phyloP scores from a whole-genome alignment of 106 monocot species.

The Acorus calamus region DNA sequence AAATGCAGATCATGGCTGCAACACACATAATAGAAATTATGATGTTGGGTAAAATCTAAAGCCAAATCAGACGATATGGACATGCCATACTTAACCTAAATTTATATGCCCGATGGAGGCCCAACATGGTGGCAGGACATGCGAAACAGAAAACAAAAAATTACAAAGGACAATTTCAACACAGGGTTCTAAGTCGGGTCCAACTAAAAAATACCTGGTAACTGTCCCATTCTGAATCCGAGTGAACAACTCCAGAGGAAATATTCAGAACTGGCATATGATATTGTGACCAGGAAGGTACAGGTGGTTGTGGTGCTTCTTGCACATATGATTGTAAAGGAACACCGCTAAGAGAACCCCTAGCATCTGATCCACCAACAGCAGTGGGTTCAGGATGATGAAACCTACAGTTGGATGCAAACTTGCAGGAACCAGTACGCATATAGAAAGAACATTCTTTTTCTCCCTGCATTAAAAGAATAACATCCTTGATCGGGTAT shows the following conservation, averaged over 20 bases:
- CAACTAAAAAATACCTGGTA: slow-evolving; percentile 25
- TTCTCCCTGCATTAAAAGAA: slow-evolving; percentile 25
- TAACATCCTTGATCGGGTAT: background rate
- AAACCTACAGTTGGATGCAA: slow-evolving; percentile 34
- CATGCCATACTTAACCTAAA: too few relatives aligned
- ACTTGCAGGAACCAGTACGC: slow-evolving; percentile 48
- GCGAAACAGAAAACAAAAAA: too few relatives aligned
- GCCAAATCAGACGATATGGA: too few relatives aligned
- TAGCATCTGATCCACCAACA: slow-evolving; percentile 5
- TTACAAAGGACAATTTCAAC: too few relatives aligned
- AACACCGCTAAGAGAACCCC: slow-evolving; percentile 2
- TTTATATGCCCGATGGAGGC: too few relatives aligned
- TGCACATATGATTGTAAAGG: background rate
- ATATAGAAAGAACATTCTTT: slow-evolving; percentile 44
- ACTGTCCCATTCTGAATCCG: slow-evolving; percentile 28
- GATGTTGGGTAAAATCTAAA: too few relatives aligned
- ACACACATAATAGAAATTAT: too few relatives aligned
- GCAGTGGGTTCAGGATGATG: slow-evolving; percentile 56
- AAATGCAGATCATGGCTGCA: too few relatives aligned
- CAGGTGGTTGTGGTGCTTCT: background rate
- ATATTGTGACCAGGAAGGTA: slow-evolving; percentile 14
- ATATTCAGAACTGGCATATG: slow-evolving; percentile 12
- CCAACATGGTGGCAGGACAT: too few relatives aligned
- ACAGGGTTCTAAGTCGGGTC: background rate
- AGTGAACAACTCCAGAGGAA: slow-evolving; percentile 12